Evolutionary conservation across 345 rosid species (phyloP).

Genomic region (Lepidium sativum): DNA sequence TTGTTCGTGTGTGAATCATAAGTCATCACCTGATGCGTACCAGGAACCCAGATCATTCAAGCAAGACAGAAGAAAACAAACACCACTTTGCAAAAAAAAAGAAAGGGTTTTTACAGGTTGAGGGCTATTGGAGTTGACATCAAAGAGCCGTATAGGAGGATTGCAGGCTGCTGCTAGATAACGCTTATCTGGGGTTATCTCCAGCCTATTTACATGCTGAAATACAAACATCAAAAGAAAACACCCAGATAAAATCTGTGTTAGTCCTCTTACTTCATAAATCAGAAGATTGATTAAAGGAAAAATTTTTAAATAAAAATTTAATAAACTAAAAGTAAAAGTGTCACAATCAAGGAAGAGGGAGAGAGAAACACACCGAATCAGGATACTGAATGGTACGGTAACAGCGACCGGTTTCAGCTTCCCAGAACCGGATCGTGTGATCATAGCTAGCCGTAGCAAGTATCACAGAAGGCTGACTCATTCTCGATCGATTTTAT

Average conservation of each 20-base stretch:
- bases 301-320: neutral
- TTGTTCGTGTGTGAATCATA: slow-evolving; percentile 89
- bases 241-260: neutral
- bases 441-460: slow-evolving; percentile 97
- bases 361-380: slow-evolving; percentile 36
- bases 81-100: neutral
- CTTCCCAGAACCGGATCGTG: slow-evolving; percentile 91
- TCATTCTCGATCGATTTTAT: slow-evolving; percentile 32
- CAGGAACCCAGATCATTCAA: neutral
- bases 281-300: neutral
- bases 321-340: neutral
- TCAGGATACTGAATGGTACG: slow-evolving; percentile 90
- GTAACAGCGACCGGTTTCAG: slow-evolving; percentile 88
- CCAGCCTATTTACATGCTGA: slow-evolving; percentile 91
- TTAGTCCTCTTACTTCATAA: neutral
- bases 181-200: slow-evolving; percentile 85
- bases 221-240: neutral
- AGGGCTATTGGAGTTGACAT: slow-evolving; percentile 62
- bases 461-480: slow-evolving; percentile 80
- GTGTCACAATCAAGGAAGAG: neutral
- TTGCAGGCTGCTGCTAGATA: slow-evolving; percentile 88
- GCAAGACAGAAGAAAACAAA: neutral
- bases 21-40: slow-evolving; percentile 57
- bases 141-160: slow-evolving; percentile 87
- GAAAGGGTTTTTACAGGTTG: slow-evolving; percentile 49